phyloP scores from a whole-genome alignment of 139 green algal species.

The Chlamydomonas schloesseri region DNA sequence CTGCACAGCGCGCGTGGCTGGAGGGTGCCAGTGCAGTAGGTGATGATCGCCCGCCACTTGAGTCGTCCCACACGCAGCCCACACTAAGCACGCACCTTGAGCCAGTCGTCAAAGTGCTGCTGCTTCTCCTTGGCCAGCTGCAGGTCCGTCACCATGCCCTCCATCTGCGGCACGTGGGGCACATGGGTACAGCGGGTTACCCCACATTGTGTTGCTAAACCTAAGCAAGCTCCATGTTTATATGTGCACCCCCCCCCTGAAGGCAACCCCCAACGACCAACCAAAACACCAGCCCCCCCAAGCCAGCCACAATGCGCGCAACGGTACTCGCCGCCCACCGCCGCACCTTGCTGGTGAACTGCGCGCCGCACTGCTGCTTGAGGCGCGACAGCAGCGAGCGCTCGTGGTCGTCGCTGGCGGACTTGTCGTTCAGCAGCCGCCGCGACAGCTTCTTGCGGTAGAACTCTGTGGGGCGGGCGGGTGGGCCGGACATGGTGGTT shows the following conservation, averaged over 20 bases:
- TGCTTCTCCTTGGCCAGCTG: slow-evolving; percentile 93
- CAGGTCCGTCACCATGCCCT: slow-evolving; percentile 98
- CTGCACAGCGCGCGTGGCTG: no score
- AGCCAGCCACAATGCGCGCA: no score
- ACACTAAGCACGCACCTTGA: slow-evolving; percentile 35
- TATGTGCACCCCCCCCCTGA: no score
- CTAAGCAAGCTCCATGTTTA: no score
- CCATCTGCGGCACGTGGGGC: slow-evolving; percentile 77
- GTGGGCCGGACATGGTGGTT: no score
- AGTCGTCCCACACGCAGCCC: no score
- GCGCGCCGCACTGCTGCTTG: slow-evolving; percentile 98
- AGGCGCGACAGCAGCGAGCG: slow-evolving; percentile 93
- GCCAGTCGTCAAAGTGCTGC: slow-evolving; percentile 86
- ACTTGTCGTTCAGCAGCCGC: slow-evolving; percentile 88
- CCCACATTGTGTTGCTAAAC: no score
- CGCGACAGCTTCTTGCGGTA: slow-evolving; percentile 95
- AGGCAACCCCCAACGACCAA: no score
- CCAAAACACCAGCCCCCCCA: no score
- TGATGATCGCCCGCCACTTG: no score
- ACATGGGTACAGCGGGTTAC: background rate
- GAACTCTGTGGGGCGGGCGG: slow-evolving; percentile 96
- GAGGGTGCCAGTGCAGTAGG: no score
- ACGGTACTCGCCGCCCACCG: no score
- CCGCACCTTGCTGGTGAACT: slow-evolving; percentile 94
- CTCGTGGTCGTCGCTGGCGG: slow-evolving; percentile 95